Evolutionary conservation across 257 asterid species (phyloP), one percentile per base, ranked within the genome.

Genomic region (Gentiana straminea): DNA sequence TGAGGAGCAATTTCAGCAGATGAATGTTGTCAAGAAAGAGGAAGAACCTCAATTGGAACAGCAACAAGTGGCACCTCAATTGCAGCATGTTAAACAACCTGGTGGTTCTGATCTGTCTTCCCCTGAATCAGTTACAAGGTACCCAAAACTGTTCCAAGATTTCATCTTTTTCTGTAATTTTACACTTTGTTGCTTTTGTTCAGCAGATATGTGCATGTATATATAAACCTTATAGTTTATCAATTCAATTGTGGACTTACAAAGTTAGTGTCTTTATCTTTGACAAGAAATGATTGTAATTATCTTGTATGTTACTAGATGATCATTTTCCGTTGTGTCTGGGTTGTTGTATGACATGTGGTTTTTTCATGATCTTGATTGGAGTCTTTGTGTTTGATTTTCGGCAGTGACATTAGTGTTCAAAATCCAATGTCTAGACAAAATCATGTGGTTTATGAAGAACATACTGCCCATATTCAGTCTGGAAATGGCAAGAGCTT

Each of bases 51-150:
- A 67, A 37, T 60, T 68, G 7, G 83, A 59, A 5, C 81, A 77
- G 63, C 69, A 54, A 15, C 94, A 67, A 64, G 88, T 73, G 65
- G 50, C 74, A 52, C 58, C 65, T 46, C 94, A 81, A 13, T 62
- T 78, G 64, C 92, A 84, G 70, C 84, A 69, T 54, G 49, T 2
- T 59, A 84, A 73, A 66, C 83, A 68, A 62, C 55, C 71, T 52
- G 79, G 64, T 39, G 73, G 62, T 15, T 54, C 69, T 68, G 96
- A 90, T 58, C 69, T 81, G 69, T 79, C 82, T 60, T 87, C 98
- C 41, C 97, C 95, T 61, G 94, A 81, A 74, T 87, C 97, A 49
- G 87, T 78, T 64, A 83, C 97, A 39, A 91, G 98, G 98, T 87
- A 79, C 50, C 44, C 7, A 45, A 6, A 61, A 4, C 52, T 52